Base-by-base conservation (phyloP, 768 basidiomycete genomes). In the Roridomyces roridus region DNA sequence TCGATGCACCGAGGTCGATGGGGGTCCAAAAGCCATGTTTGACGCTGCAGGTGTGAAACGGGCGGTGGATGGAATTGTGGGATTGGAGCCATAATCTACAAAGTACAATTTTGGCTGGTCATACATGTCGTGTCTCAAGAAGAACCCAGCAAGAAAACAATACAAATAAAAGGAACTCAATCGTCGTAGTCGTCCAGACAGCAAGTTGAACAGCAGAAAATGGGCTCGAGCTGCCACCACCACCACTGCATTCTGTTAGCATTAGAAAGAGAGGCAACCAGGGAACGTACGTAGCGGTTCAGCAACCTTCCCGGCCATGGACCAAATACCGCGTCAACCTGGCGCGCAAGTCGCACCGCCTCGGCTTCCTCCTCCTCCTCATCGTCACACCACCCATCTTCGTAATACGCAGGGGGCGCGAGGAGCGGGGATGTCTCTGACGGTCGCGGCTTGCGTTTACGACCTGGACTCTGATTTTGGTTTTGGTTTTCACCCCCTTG, bases 221-320 rank as follows among this genome's bases (percentile, higher is more conserved):
- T 67, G 5, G 86, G 83, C 62, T 88, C 84, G 1, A 89, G 47
- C 50, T 85, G 83, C 88, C 87, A 89, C 87, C 87, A 85, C 91
- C 92, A 94, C 91, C 91, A 92, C 91, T 92, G 28, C 41, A 24
- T 7, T 5, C 34, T 47, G 23, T 34, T 21, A 39, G 39, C 51
- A 56, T 43, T 18, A 53, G 46, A 29, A 31, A 28, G 24, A 40
- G n/a, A 24, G 23, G 21, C 31, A 45, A 15, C 29, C 43, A 34
- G 28, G 7, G 12, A 5, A 78, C 87, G 62, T 70, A 92, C 91
- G 71, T 85, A 85, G 62, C 75, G 74, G 72, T 91, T 92, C n/a
- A 89, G 63, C 55, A 89, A 66, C 65, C 90, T 80, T 63, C 72
- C 70, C 0, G 91, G 89, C 89, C 89, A 89, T 51, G 71, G 70